phyloP scores from a whole-genome alignment of 2,329 filamentous ascomycete species.

The Thermothelomyces thermophilus region DNA sequence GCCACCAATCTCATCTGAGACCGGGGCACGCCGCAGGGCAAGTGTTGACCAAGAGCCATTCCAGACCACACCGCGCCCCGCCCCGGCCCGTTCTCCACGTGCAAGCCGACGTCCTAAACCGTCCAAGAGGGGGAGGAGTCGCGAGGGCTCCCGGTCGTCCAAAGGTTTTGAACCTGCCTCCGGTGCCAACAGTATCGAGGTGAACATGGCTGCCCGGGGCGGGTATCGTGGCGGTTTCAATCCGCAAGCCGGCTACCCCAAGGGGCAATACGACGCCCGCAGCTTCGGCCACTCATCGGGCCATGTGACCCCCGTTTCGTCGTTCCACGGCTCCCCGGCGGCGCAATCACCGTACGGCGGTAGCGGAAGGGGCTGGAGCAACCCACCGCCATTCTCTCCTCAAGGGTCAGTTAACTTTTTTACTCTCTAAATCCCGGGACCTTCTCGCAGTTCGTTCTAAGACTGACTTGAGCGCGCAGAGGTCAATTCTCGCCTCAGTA shows the following conservation, averaged over 20 bases:
- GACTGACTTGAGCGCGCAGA: conserved; percentile 28
- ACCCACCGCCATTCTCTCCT: conserved; percentile 33
- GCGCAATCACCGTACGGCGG: conserved; percentile 38
- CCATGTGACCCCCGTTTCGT: conserved; percentile 36
- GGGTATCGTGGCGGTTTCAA: conserved; percentile 39
- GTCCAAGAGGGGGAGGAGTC: conserved; percentile 33
- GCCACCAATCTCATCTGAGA: conserved; percentile 23
- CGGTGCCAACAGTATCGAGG: conserved; percentile 45
- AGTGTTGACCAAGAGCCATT: conserved; percentile 17
- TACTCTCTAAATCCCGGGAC: not conserved
- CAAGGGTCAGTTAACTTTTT: conserved; percentile 33
- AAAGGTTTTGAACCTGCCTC: conserved; percentile 35
- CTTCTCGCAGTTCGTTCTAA: not conserved
- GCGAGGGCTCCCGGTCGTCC: conserved; percentile 35
- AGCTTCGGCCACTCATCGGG: conserved; percentile 35
- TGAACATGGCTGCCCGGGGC: conserved; percentile 42
- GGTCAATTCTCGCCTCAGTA: conserved; percentile 60
- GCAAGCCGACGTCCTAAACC: conserved; percentile 13
- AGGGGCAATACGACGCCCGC: conserved; percentile 34
- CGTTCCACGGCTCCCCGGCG: conserved; percentile 40
- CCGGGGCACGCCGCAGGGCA: conserved; percentile 19
- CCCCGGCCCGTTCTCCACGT: conserved; percentile 16
- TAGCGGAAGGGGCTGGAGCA: conserved; percentile 35
- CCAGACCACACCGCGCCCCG: conserved; percentile 7
- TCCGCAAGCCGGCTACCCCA: conserved; percentile 32